Evolutionary conservation across 768 basidiomycete species (phyloP), one percentile per base, ranked within the genome.

Genomic region (Rhodosporidiobolus odoratus): DNA sequence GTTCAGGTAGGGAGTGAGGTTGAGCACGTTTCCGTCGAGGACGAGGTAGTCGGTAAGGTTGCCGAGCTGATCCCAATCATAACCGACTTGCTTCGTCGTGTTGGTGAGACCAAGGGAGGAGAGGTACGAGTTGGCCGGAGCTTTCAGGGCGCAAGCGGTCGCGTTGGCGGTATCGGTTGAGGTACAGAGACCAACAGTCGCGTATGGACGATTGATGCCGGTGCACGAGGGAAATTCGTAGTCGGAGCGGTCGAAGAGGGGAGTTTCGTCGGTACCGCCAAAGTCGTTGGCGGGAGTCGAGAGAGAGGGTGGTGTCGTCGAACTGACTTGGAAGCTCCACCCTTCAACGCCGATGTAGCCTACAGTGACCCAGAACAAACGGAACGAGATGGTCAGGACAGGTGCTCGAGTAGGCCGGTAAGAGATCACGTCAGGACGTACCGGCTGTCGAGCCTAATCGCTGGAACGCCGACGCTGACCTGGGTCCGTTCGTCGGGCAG

Each of bases 11-110:
- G 92, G 88, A 62, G 84, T 84, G 82, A 99, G 85, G 81, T 99
- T 96, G 78, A 98, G 86, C 56, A 99, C 96, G 47, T 88, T 86
- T 40, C 96, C 96, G 75, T 98, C 93, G 64, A 98, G 79, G 41
- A 97, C 94, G 75, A 98, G 81, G 81, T 89, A 94, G 76, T 88
- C 85, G 45, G 82, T 70, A 27, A 90, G 81, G n/a, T 75, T 78
- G 1, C 88, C 84, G 34, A 98, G 88, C 78, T 97, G 91, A 58
- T 84, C 83, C 96, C 96, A 99, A 62, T 88, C 86, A 78, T 95
- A 98, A 10, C 96, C 96, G 37, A 90, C 88, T 59, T 86, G 80
- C 62, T 85, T 83, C 0, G 82, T 80, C 12, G 91, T 91, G 76
- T 88, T 86, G 45, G 82, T 78, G 58, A 98, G 83, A 25, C 83